These are phyloP conservation scores for Populus simonii DNA, from an alignment of 345 rosid species.

Conservation along the genomic window DNA sequence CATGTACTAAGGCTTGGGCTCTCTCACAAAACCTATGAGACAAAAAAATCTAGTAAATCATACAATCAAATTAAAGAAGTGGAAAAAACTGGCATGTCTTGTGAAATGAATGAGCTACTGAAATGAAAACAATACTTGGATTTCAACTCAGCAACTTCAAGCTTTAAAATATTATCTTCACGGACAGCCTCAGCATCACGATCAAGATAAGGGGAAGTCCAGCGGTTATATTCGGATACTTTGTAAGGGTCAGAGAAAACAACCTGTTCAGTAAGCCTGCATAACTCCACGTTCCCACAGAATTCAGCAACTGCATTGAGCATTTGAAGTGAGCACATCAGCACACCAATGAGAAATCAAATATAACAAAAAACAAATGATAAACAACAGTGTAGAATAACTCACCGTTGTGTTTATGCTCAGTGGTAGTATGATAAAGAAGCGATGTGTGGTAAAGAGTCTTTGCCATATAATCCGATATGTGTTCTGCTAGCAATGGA, in stretches of 20 bases:
- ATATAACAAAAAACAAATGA: not conserved
- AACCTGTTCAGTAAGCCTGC: conserved; percentile 92
- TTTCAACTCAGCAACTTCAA: conserved; percentile 81
- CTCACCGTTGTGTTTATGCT: conserved; percentile 72
- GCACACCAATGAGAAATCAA: not conserved
- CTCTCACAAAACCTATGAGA: conserved; percentile 85
- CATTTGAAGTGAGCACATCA: conserved; percentile 13
- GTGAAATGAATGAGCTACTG: not conserved
- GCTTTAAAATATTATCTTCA: conserved; percentile 65
- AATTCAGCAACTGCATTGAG: conserved; percentile 78
- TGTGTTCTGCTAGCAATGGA: conserved; percentile 73
- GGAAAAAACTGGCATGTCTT: not conserved
- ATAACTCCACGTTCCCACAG: conserved; percentile 90
- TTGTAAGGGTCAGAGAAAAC: conserved; percentile 93
- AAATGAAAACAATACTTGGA: conserved; percentile 49
- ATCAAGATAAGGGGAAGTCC: conserved; percentile 89
- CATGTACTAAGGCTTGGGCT: conserved; percentile 86
- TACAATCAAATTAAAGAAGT: not conserved
- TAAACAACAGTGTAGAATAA: not conserved
- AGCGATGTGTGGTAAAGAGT: conserved; percentile 87
- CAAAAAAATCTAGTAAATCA: conserved; percentile 9
- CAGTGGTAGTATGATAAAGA: conserved; percentile 62
- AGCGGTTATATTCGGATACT: conserved; percentile 62
- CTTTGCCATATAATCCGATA: conserved; percentile 76
- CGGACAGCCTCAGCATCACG: conserved; percentile 74